Conservation (phyloP, 1,284 basidiomycete species). For the Omphalotus olearius region DNA sequence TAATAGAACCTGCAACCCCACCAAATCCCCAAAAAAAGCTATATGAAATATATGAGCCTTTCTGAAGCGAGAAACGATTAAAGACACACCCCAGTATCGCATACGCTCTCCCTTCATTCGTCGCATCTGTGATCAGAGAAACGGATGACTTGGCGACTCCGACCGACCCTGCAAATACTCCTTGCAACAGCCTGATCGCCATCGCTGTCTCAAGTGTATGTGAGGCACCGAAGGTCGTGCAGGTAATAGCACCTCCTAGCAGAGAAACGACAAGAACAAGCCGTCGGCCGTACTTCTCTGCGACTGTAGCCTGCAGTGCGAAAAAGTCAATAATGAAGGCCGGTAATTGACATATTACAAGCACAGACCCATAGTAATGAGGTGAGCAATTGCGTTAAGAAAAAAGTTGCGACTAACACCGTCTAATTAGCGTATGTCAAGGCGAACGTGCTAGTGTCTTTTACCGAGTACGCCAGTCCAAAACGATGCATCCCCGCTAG, state of each 20-base stretch:
- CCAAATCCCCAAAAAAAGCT: constrained; percentile 95
- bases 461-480: constrained; percentile 81
- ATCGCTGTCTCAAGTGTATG: constrained; percentile 83
- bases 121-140: constrained; percentile 82
- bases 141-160: constrained; percentile 93
- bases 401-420: constrained; percentile 67
- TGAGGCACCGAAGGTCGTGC: constrained; percentile 82
- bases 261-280: constrained; percentile 84
- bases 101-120: constrained; percentile 92
- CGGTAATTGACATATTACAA: background rate
- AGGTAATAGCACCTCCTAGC: constrained; percentile 77
- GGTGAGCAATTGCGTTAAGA: constrained; percentile 87
- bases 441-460: background rate
- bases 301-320: constrained; percentile 79
- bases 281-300: constrained; percentile 86
- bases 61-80: constrained; percentile 1
- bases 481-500: constrained; percentile 77
- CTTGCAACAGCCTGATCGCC: constrained; percentile 84
- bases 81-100: constrained; percentile 76
- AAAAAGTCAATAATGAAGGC: constrained; percentile 8
- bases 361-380: constrained; percentile 78
- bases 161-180: constrained; percentile 92
- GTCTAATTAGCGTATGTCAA: constrained; percentile 6
- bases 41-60: constrained; percentile 8
- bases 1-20: constrained; percentile 86